Base-by-base conservation (phyloP, 2,329 filamentous ascomycete genomes). In the Fusarium begoniae region DNA sequence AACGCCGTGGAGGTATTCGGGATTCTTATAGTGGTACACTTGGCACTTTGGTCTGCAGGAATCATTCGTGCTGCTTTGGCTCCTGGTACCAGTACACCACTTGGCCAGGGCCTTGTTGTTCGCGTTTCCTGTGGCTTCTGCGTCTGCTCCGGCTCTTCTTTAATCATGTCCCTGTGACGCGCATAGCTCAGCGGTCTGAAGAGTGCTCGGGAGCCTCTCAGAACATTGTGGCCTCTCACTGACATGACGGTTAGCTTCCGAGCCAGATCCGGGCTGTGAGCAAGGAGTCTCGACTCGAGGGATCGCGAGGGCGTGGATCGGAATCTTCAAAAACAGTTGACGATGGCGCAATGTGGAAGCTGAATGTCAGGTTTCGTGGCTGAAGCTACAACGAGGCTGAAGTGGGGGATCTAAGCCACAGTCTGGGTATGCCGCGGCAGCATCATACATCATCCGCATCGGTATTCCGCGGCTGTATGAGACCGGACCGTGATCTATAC, bases 391-490 rank as follows among this genome's bases (percentile, higher is more conserved):
- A 15, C 41, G 45, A 62, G 61, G 69, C 65, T 61, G 48, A 62
- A 61, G 71, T 48, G 70, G 77, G 65, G 76, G 30, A 3, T n/a
- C 15, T 26, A 32, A 62, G 72, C 72, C 68, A 75, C 72, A 75
- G n/a, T 51, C 43, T 45, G 53, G 63, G 40, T 44, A 66, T 66
- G 63, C 63, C 22, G 47, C 30, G 57, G 57, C 41, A 44, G 57
- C 55, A 72, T 71, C 69, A 73, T 74, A 30, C 53, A 75, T 63
- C 45, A 66, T 56, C 40, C 32, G 41, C 32, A 66, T 45, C 26
- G 38, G 61, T 56, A 56, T 57, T 22, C 37, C 48, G 9, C 40
- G 44, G 26, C 22, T 41, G 37, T 47, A 28, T 50, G 30, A 45
- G 40, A 30, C 47, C 15, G 35, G 37, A 28, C 47, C 15, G 24